A percentile compares a stretch with the other conserved stretches of the same genome.
Conservation (phyloP, 2,329 filamentous ascomycete species). For the Microsporum audouinii region DNA sequence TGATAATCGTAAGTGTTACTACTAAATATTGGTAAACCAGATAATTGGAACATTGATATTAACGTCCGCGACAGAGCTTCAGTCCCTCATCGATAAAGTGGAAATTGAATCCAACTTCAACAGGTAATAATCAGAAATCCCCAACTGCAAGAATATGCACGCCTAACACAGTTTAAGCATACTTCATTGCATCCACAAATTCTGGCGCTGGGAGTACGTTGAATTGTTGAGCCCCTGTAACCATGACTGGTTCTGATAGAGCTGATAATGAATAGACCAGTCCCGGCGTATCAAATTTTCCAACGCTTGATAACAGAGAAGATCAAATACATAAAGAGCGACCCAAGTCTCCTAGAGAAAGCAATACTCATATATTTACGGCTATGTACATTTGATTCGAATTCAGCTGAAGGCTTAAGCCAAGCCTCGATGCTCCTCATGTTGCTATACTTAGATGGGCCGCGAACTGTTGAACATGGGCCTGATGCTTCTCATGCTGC, state of each 20-base stretch:
- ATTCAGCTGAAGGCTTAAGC: conserved; percentile 23
- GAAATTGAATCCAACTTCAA: background rate
- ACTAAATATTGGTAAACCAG: background rate
- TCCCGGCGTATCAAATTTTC: background rate
- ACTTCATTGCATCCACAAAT: background rate
- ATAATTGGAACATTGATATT: background rate
- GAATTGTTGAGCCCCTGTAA: background rate
- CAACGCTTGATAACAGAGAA: background rate
- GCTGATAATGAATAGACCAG: background rate
- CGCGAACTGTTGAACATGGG: conserved; percentile 40
- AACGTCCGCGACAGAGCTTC: background rate
- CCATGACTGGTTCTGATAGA: background rate
- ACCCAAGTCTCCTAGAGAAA: conserved; percentile 55
- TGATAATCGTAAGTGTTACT: background rate
- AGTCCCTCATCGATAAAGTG: background rate
- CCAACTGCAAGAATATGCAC: background rate
- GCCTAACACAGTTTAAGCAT: background rate
- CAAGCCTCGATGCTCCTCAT: conserved; percentile 15
- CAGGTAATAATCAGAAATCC: background rate
- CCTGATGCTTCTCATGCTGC: conserved; percentile 46
- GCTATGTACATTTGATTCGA: conserved; percentile 45
- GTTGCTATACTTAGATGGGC: conserved; percentile 33
- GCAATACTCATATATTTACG: conserved; percentile 56
- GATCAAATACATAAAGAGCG: conserved; percentile 36
- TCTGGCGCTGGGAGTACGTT: background rate